These are phyloP conservation scores for Aspergillus novoparasiticus DNA, from an alignment of 2,329 filamentous ascomycete species.

Conservation along the genomic window DNA sequence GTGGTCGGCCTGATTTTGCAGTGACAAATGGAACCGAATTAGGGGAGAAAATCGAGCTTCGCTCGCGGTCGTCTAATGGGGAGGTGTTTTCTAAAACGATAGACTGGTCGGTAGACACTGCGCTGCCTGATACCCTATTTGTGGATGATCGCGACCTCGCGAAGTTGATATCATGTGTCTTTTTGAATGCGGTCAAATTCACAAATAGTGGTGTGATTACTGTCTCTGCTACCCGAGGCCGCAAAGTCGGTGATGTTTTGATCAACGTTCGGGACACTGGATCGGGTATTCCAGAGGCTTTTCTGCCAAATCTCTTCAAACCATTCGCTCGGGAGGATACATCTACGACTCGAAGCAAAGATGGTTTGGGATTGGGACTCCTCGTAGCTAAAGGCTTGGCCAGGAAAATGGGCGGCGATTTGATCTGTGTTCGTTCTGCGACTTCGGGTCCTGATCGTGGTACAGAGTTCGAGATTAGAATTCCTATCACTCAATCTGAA, in stretches of 20 bases:
- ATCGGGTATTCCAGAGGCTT: conserved; percentile 67
- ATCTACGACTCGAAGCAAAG: conserved; percentile 66
- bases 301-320: conserved; percentile 68
- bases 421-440: conserved; percentile 65
- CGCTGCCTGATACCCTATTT: conserved; percentile 49
- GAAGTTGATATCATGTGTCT: conserved; percentile 65
- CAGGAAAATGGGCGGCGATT: conserved; percentile 68
- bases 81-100: conserved; percentile 47
- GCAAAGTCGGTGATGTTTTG: conserved; percentile 56
- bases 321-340: conserved; percentile 70
- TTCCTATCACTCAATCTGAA: conserved; percentile 58
- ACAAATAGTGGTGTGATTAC: conserved; percentile 66
- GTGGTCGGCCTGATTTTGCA: conserved; percentile 52
- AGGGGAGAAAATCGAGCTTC: conserved; percentile 51
- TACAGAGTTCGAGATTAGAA: conserved; percentile 68
- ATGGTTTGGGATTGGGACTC: conserved; percentile 69
- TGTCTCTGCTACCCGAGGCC: conserved; percentile 56
- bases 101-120: conserved; percentile 51
- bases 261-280: conserved; percentile 68
- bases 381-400: conserved; percentile 73
- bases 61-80: conserved; percentile 48
- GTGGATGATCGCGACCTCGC: conserved; percentile 65
- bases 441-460: conserved; percentile 63
- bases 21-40: conserved; percentile 45
- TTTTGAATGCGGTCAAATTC: conserved; percentile 71